These are phyloP conservation scores for Colletotrichum chrysophilum DNA, from an alignment of 2,329 filamentous ascomycete genomes.

Conservation along the genomic window DNA sequence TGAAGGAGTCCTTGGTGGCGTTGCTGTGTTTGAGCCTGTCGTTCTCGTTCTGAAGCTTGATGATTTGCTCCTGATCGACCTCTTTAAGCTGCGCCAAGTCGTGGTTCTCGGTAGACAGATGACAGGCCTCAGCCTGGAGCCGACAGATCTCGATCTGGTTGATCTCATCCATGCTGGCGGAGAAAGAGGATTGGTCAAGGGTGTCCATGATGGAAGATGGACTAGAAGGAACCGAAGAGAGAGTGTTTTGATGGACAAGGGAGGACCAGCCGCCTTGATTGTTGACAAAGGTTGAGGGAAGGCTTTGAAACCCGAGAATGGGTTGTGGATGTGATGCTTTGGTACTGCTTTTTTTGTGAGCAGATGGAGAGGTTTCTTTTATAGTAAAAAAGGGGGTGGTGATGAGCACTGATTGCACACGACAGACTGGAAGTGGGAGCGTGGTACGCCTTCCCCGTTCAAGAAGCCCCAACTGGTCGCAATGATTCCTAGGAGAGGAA, in stretches of 20 bases:
- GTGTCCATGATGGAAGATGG: not conserved
- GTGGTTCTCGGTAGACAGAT: not conserved
- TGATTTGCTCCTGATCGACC: not conserved
- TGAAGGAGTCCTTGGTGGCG: not conserved
- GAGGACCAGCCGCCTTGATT: not conserved
- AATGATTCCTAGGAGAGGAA: not conserved
- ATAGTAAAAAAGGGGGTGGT: not conserved
- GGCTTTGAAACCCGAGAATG: not conserved
- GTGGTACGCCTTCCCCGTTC: rapidly evolving
- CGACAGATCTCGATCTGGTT: not conserved
- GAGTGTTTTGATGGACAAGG: rapidly evolving
- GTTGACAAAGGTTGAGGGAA: not conserved
- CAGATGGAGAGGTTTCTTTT: not conserved
- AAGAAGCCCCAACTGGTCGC: not conserved
- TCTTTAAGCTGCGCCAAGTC: not conserved
- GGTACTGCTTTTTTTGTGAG: not conserved
- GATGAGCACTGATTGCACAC: not conserved
- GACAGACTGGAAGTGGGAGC: rapidly evolving
- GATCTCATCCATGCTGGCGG: rapidly evolving
- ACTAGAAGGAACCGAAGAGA: not conserved
- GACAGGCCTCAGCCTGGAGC: not conserved
- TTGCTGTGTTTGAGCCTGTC: not conserved
- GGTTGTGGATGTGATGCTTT: not conserved
- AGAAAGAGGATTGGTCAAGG: rapidly evolving
- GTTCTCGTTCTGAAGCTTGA: not conserved